Evolutionary conservation across 768 basidiomycete species (phyloP).

Genomic region (Boletus edulis): DNA sequence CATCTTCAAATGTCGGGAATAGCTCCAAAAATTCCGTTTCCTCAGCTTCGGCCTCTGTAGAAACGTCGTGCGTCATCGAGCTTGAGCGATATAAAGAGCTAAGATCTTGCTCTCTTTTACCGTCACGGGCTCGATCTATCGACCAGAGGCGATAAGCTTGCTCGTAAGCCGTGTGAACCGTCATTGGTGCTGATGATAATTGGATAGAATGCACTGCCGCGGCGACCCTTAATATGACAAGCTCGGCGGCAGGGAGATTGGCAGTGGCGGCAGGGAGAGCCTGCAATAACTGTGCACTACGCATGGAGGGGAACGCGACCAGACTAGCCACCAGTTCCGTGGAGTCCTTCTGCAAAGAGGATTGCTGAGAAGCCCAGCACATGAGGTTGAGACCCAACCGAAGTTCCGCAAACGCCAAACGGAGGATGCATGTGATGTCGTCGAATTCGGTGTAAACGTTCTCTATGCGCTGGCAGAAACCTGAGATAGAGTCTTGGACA

Average conservation of each 20-base stretch:
- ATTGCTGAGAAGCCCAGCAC: slow-evolving; percentile 26
- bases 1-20: slow-evolving; percentile 83
- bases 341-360: slow-evolving; percentile 15
- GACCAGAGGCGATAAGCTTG: slow-evolving; percentile 80
- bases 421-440: slow-evolving; percentile 70
- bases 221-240: slow-evolving; percentile 44
- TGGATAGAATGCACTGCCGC: slow-evolving; percentile 32
- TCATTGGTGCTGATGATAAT: not conserved
- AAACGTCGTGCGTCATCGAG: slow-evolving; percentile 48
- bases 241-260: slow-evolving; percentile 25
- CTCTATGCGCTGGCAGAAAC: slow-evolving; percentile 73
- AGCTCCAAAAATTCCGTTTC: slow-evolving; percentile 79
- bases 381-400: slow-evolving; percentile 70
- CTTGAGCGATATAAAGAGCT: slow-evolving; percentile 76
- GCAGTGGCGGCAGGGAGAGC: slow-evolving; percentile 12
- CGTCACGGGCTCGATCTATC: slow-evolving; percentile 70
- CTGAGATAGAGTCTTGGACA: slow-evolving; percentile 73
- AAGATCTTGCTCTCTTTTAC: slow-evolving; percentile 58
- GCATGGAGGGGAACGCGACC: slow-evolving; percentile 53
- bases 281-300: slow-evolving; percentile 39
- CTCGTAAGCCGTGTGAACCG: slow-evolving; percentile 56
- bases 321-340: slow-evolving; percentile 34
- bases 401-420: slow-evolving; percentile 60
- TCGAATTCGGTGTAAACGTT: slow-evolving; percentile 63
- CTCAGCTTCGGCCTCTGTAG: slow-evolving; percentile 73